A percentile compares a stretch with the other conserved stretches of the same genome.
Conservation (phyloP, 305 asterid species). For the Solanum hybrid region DNA sequence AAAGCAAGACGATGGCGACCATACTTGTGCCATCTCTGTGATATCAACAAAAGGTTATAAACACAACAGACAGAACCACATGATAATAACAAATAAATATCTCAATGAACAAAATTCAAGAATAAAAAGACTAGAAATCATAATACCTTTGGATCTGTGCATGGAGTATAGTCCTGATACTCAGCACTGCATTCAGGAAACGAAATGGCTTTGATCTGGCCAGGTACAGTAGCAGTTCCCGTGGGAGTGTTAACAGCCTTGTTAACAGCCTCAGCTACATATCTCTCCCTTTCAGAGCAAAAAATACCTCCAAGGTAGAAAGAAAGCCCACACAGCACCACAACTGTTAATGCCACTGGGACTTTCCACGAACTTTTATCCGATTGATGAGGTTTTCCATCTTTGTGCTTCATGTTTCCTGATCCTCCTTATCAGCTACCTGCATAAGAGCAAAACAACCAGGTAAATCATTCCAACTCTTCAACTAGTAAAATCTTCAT, state of each 20-base stretch:
- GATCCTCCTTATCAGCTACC: conserved; percentile 34
- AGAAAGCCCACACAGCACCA: conserved; percentile 79
- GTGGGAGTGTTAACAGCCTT: conserved; percentile 22
- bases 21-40: conserved; percentile 83
- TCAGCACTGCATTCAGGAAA: conserved; percentile 65
- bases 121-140: neutral
- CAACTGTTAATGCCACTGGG: conserved; percentile 51
- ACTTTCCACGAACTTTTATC: conserved; percentile 50
- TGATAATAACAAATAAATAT: neutral
- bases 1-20: conserved; percentile 55
- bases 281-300: conserved; percentile 55
- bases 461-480: neutral
- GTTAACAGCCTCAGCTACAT: conserved; percentile 9
- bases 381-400: conserved; percentile 45
- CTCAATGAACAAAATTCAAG: neutral
- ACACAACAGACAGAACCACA: neutral
- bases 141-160: conserved; percentile 92
- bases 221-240: conserved; percentile 27
- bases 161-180: conserved; percentile 85
- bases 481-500: neutral
- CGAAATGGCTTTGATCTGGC: conserved; percentile 44
- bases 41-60: neutral
- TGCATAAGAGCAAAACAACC: conserved; percentile 15
- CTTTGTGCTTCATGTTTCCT: conserved; percentile 77
- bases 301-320: conserved; percentile 91